These are phyloP conservation scores for Sporothrix variecibatus DNA, from an alignment of 2,329 filamentous ascomycete genomes.

Conservation along the genomic window DNA sequence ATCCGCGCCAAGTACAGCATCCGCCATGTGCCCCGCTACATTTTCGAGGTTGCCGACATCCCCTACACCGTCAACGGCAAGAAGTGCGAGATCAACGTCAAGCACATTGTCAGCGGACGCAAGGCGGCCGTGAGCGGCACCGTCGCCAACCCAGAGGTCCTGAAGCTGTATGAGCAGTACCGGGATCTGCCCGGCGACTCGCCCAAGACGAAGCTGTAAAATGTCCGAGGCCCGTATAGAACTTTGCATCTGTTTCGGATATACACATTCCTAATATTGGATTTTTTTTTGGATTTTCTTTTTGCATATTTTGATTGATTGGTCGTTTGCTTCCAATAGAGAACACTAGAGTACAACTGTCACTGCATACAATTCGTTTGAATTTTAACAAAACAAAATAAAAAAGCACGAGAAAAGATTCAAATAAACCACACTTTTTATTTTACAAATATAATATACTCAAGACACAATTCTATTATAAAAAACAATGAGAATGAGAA, in stretches of 20 bases:
- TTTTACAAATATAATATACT: too few species aligned
- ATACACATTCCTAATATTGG: background rate
- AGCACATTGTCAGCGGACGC: slow-evolving; percentile 43
- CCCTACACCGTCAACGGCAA: slow-evolving; percentile 51
- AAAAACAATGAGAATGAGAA: too few species aligned
- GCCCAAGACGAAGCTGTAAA: slow-evolving; percentile 18
- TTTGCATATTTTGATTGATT: too few species aligned
- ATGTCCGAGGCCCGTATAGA: background rate
- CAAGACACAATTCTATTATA: too few species aligned
- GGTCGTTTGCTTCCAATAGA: background rate
- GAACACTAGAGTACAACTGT: background rate
- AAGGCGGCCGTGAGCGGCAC: slow-evolving; percentile 43
- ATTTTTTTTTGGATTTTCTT: too few species aligned
- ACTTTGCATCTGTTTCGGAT: background rate
- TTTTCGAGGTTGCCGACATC: slow-evolving; percentile 43
- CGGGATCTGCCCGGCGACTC: slow-evolving; percentile 12
- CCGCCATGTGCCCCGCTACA: slow-evolving; percentile 46
- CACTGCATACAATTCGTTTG: too few species aligned
- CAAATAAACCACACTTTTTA: too few species aligned
- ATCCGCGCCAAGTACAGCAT: slow-evolving; percentile 36
- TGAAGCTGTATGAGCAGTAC: slow-evolving; percentile 37
- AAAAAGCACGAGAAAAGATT: background rate
- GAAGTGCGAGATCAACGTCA: slow-evolving; percentile 49
- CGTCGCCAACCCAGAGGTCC: slow-evolving; percentile 43
- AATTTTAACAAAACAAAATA: background rate